Evolutionary conservation across 306 rosid species (phyloP).

Genomic region (Dryas alaskensis): DNA sequence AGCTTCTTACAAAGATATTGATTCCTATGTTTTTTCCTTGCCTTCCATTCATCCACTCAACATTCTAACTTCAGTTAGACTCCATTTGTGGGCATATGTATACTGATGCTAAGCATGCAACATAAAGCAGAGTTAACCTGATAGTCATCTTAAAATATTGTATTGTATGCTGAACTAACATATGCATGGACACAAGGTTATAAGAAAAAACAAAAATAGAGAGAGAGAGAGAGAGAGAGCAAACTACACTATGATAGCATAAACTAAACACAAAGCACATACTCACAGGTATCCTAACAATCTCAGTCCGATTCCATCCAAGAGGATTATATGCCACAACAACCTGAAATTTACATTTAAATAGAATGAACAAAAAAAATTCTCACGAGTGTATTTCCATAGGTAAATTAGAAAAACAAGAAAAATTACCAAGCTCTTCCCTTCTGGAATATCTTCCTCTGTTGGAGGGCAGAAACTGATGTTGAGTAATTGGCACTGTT

Average conservation of each 20-base stretch:
- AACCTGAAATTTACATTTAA: conserved; percentile 47
- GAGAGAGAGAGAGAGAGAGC: not conserved
- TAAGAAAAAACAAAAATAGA: not conserved
- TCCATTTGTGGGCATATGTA: too few relatives aligned
- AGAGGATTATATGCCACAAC: conserved; percentile 82
- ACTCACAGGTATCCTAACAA: conserved; percentile 78
- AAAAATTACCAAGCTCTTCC: conserved; percentile 71
- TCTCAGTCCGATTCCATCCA: conserved; percentile 84
- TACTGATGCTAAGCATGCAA: too few relatives aligned
- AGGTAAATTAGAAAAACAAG: conserved; percentile 4
- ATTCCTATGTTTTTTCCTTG: too few relatives aligned
- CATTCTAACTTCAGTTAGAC: too few relatives aligned
- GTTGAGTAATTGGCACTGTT: conserved; percentile 80
- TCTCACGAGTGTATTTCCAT: not conserved
- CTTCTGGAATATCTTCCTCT: conserved; percentile 51
- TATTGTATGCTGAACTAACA: not conserved
- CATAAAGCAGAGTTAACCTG: too few relatives aligned
- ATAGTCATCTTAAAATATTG: not conserved
- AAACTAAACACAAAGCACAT: not conserved
- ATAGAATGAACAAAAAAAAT: not conserved
- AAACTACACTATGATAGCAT: not conserved
- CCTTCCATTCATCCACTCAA: too few relatives aligned
- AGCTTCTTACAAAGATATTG: too few relatives aligned
- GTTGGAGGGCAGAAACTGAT: conserved; percentile 91
- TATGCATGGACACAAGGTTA: not conserved